phyloP scores from a whole-genome alignment of 331 rosid species.

The Rosa hybrid region DNA sequence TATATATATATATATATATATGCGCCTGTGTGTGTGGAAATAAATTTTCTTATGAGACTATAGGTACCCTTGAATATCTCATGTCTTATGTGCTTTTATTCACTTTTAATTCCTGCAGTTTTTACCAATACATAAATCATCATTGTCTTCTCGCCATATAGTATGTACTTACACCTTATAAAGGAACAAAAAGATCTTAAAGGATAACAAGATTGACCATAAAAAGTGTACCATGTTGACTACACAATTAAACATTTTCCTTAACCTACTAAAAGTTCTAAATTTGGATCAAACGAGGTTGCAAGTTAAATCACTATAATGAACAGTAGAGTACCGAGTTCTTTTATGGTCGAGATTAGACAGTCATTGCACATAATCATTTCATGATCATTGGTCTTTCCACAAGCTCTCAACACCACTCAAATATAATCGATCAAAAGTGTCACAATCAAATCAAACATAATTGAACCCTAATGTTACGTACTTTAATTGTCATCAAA shows the following conservation, averaged over 20 bases:
- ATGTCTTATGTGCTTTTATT: too few species aligned
- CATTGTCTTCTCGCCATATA: neutral
- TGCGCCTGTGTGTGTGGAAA: too few species aligned
- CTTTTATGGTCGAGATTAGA: constrained; percentile 3
- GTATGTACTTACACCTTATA: neutral
- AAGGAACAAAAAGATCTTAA: neutral
- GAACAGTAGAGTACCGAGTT: neutral
- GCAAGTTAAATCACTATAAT: neutral
- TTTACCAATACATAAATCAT: too few species aligned
- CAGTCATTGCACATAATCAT: constrained; percentile 7
- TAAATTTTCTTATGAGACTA: too few species aligned
- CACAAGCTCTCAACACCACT: constrained; percentile 15
- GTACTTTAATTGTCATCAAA: constrained; percentile 6
- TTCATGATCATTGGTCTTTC: constrained; percentile 4
- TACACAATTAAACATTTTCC: neutral
- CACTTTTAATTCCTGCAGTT: too few species aligned
- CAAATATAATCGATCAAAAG: constrained; percentile 16
- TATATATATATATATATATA: too few species aligned
- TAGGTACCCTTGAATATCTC: too few species aligned
- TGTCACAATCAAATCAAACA: neutral
- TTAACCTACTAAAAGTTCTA: neutral
- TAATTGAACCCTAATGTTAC: constrained; percentile 3
- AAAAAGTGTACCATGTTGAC: neutral
- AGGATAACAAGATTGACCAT: neutral
- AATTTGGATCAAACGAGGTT: neutral